Evolutionary conservation across 495 filamentous ascomycete genomes (phyloP), one percentile per base, ranked within the genome.

Genomic region (Penicillium goetzii): DNA sequence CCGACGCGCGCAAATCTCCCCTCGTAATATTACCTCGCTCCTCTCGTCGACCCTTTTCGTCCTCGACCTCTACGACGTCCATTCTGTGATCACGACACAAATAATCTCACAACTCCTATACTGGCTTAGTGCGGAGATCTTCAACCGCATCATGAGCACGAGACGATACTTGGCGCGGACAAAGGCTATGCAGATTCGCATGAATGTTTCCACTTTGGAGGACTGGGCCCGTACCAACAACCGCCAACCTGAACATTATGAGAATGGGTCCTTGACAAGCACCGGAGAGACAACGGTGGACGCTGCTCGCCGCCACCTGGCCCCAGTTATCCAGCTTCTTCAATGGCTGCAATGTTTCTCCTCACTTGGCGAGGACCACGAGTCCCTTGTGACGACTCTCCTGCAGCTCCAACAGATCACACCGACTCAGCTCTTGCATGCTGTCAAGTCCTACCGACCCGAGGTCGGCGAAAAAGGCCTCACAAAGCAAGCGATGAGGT

Each of bases 301-400:
- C 12, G 83, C 92, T 25, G 88, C 93, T 40, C 84, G 91, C 30
- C 84, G 86, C 58, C 94, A 99, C 72, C 81, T 99, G 11, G 89
- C 89, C 1, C 95, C 96, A 9, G 85, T 97, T 32, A 94, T 98
- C 40, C 96, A 99, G 73, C 83, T 99, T 1, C 83, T 99, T 9
- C 95, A 99, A 73, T 99, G 95, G 95, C 80, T 99, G 36, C 95
- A 99, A 72, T 97, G 92, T 73, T 97, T 97, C 74, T 97, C 95
- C 4, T 97, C 92, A 9, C 80, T 99, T 5, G 92, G 90, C n/a
- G 95, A 98, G 65, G 93, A 97, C 67, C 81, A 93, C 34, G 90
- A 96, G 65, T 91, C 91, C 2, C 83, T 97, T 12, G 87, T 93
- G 33, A 90, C 91, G 1, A 99, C 95, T 0, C 74, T 97, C 15